Conservation (phyloP, 2,329 filamentous ascomycete genomes). For the Colletotrichum caudatum region DNA sequence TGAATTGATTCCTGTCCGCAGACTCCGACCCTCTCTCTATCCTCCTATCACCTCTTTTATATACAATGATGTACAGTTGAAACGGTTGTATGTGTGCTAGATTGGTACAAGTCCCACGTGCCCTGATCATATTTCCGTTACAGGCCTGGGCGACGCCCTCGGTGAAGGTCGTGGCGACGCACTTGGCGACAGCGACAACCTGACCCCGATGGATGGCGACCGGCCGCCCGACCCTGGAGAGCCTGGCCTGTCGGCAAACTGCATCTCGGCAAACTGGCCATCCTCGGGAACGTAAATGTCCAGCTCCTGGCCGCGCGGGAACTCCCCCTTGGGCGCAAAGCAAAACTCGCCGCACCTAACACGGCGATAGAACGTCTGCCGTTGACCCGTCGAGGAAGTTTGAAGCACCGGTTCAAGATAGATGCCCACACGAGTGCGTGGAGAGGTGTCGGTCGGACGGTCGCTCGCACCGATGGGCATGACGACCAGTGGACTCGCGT, state of each 20-base stretch:
- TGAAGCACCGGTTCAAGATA: conserved; percentile 32
- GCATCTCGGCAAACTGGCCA: conserved; percentile 37
- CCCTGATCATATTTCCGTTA: background rate
- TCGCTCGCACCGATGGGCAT: conserved; percentile 34
- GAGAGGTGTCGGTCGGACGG: conserved; percentile 13
- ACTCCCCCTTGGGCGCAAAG: conserved; percentile 33
- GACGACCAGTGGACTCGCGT: conserved; percentile 8
- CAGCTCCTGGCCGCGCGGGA: background rate
- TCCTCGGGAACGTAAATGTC: conserved; percentile 30
- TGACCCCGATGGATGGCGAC: conserved; percentile 19
- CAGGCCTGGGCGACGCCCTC: conserved; percentile 8
- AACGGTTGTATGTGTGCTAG: background rate
- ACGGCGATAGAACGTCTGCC: conserved; percentile 30
- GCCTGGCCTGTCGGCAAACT: conserved; percentile 13
- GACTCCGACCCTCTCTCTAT: background rate
- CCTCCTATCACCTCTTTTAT: background rate
- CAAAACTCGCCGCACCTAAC: conserved; percentile 31
- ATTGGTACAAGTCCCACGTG: too few relatives aligned
- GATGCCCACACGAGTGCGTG: conserved; percentile 27
- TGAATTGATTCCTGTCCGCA: background rate
- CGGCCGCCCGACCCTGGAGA: background rate
- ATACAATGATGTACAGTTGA: background rate
- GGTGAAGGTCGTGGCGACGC: conserved; percentile 21
- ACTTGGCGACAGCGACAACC: conserved; percentile 24
- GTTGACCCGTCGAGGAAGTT: conserved; percentile 1